Conservation (phyloP, 2,329 filamentous ascomycete species). For the Trichoderma breve region DNA sequence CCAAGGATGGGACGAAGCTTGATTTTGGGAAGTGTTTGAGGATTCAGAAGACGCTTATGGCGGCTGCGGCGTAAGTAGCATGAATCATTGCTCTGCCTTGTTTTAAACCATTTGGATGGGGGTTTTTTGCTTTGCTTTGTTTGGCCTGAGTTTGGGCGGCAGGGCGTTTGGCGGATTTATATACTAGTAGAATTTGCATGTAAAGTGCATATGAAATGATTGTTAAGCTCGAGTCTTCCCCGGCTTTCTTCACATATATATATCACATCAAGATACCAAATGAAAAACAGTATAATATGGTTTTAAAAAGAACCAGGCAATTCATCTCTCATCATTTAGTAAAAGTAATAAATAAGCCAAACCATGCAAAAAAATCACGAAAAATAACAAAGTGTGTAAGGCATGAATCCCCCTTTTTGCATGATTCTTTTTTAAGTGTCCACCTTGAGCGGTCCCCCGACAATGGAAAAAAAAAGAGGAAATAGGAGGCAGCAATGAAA, state of each 20-base stretch:
- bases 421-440: not conserved
- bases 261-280: not conserved
- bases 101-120: not conserved
- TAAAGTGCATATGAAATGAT: not conserved
- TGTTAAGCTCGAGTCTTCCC: not conserved
- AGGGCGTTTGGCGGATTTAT: not conserved
- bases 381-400: not conserved
- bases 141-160: not conserved
- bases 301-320: constrained; percentile 6
- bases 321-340: constrained; percentile 23
- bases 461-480: not conserved
- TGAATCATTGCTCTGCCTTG: not conserved
- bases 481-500: not conserved
- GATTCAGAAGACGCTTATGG: constrained; percentile 42
- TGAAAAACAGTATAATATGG: not conserved
- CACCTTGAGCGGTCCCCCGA: not conserved
- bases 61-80: constrained; percentile 22
- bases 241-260: not conserved
- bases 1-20: constrained; percentile 49
- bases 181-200: not conserved
- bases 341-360: constrained; percentile 18
- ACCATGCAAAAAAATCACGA: constrained; percentile 14
- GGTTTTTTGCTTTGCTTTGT: not conserved
- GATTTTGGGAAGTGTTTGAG: constrained; percentile 49
- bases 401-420: not conserved